phyloP scores from a whole-genome alignment of 1,284 basidiomycete genomes.

The Caloboletus firmus region DNA sequence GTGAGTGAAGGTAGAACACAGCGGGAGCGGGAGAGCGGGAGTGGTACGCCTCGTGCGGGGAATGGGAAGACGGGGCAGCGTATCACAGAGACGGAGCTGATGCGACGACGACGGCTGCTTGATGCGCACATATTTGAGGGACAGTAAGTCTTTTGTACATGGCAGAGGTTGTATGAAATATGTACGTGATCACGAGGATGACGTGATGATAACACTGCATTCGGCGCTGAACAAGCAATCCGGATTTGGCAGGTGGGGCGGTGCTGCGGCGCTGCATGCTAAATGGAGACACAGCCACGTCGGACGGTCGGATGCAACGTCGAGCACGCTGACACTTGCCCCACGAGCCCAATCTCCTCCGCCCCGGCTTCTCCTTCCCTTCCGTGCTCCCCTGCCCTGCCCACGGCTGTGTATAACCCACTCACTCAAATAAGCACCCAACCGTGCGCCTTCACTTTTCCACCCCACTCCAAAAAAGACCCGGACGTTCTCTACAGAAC shows the following conservation, averaged over 20 bases:
- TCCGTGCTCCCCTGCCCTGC: constrained; percentile 3
- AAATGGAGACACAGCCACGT: constrained; percentile 38
- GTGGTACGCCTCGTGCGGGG: constrained; percentile 34
- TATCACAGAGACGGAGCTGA: constrained; percentile 75
- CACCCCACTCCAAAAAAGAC: constrained; percentile 12
- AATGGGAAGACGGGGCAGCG: constrained; percentile 58
- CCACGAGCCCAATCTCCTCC: constrained; percentile 12
- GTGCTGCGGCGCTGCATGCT: constrained; percentile 37
- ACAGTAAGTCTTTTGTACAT: too few species aligned
- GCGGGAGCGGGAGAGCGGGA: constrained; percentile 28
- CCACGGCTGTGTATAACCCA: constrained; percentile 19
- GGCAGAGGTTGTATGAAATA: too few species aligned
- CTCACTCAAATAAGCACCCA: constrained; percentile 19
- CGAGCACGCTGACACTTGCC: constrained; percentile 11
- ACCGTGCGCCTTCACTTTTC: too few species aligned
- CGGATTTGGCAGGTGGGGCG: constrained; percentile 24
- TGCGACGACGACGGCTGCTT: constrained; percentile 70
- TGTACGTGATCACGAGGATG: neutral
- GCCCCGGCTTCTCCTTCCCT: constrained; percentile 14
- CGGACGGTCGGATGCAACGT: constrained; percentile 19
- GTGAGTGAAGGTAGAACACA: constrained; percentile 1
- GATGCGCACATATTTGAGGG: constrained; percentile 57
- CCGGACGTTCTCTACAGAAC: constrained; percentile 31
- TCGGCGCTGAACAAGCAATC: constrained; percentile 14
- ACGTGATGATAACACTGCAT: constrained; percentile 18